Evolutionary conservation across 345 rosid genomes (phyloP), one percentile per base, ranked within the genome.

Genomic region (Schrenkiella parvula): DNA sequence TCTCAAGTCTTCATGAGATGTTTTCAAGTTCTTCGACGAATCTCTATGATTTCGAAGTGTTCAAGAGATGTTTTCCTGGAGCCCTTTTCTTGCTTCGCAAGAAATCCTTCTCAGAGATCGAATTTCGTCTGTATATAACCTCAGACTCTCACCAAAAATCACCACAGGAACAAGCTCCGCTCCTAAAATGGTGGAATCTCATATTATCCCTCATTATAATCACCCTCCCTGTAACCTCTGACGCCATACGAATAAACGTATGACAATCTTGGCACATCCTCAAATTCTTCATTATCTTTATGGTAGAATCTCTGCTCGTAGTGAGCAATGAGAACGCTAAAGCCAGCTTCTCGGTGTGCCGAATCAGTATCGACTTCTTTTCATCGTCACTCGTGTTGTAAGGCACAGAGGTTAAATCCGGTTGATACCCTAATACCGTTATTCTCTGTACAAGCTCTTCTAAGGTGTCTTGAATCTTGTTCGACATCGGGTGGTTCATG

Each of bases 181-280:
- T 83, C 15, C 22, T 72, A 73, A 89, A 92, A 84, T 88, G 92
- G 78, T 87, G 98, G 76, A 88, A 87, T 61, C 93, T 85, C 84
- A 82, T 71, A 72, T 77, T 86, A 75, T 90, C 96, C 60, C 96
- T 82, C 63, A 90, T 79, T 69, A 85, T 70, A 71, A 92, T 85
- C 73, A 82, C 83, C 67, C 87, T 82, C 35, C 84, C 78, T 3
- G 71, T 68, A 42, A 87, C 77, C 37, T 70, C 77, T 21, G 98
- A 87, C 4, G 83, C 84, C 26, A 80, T 79, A 70, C 89, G 79
- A 83, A 88, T 75, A 43, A 87, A 79, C 31, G 77, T 63, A 71
- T 92, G 95, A 74, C 91, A 92, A 70, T 92, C 97, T 64, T 86
- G 88, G 18, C 93, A 86, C 22, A 90, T 85, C 56, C 97, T 83